Evolutionary conservation across 2,329 filamentous ascomycete genomes (phyloP), one percentile per base, ranked within the genome.

Genomic region (Ophiostoma australiae): DNA sequence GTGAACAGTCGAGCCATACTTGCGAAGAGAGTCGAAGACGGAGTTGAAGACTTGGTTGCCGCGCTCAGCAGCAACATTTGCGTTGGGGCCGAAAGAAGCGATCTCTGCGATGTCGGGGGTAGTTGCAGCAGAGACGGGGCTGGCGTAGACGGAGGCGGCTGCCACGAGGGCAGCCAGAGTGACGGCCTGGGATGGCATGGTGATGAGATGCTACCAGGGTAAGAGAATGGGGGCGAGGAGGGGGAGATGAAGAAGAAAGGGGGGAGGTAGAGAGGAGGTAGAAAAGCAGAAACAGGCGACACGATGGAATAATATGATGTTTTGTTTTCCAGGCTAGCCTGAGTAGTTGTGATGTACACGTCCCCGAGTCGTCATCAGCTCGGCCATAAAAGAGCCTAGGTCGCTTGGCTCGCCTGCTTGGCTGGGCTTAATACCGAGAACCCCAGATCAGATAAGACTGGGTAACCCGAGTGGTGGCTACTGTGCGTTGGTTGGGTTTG

Each of bases 1-100:
- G 71, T 91, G 85, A 4, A 91, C 76, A 0, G 89, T 88, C 0
- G 89, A 90, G 1, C 89, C 90, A 86, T 89, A 93, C 81, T 93
- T 89, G 44, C 90, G 84, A 82, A 74, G 71, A 5, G 73, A 71
- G 35, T 74, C 73, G 33, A 72, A 70, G 17, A 73, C 80, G 2
- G 86, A 81, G 74, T 89, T 89, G 82, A 90, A 90, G 70, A 90
- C 83, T 70, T 85, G 82, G 73, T 84, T 70, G n/a, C 71, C 73
- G 68, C 73, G 71, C 48, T 70, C 55, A 17, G 69, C 67, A 17
- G 73, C 73, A 1, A 58, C 67, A 8, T 73, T 65, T 6, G 20
- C 63, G 69, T 70, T 70, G 39, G 72, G 72, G n/a, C 41, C 69
- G 17, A 55, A 67, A 1, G 63, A 39, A 6, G 20, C 10, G 17